Evolutionary conservation across 345 rosid genomes (phyloP).

Genomic region (Hypericum androsaemum): DNA sequence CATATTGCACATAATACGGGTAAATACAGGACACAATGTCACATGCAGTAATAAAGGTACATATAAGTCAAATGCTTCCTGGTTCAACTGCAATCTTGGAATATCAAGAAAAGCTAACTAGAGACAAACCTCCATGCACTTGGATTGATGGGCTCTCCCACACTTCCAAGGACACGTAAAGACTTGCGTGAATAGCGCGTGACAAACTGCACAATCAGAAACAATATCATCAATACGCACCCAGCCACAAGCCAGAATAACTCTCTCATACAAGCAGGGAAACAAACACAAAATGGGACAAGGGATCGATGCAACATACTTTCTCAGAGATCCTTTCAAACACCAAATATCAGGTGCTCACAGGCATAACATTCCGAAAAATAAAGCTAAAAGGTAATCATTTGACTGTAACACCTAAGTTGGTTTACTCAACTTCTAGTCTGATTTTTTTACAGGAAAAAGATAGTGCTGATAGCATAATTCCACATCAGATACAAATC

Average conservation of each 20-base stretch:
- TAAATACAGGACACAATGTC: not conserved
- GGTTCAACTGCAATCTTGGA: slow-evolving; percentile 5
- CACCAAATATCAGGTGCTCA: too few species aligned
- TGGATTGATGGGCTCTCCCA: slow-evolving; percentile 99
- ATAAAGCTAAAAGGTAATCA: too few species aligned
- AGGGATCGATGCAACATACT: too few species aligned
- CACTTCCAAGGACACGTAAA: slow-evolving; percentile 89
- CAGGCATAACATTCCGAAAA: too few species aligned
- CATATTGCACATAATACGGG: not conserved
- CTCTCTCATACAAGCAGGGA: too few species aligned
- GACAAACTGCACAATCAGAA: slow-evolving; percentile 55
- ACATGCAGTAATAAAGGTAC: not conserved
- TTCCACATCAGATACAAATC: too few species aligned
- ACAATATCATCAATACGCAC: slow-evolving; percentile 16
- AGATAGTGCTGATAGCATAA: too few species aligned
- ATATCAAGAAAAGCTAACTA: slow-evolving; percentile 12
- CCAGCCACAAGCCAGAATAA: not conserved
- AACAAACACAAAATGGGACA: too few species aligned
- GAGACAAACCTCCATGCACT: slow-evolving; percentile 86
- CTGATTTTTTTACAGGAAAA: too few species aligned
- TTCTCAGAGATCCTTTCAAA: too few species aligned
- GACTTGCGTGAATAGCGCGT: slow-evolving; percentile 81
- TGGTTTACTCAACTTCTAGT: too few species aligned
- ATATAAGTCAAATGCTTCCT: not conserved
- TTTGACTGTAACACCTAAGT: too few species aligned